phyloP scores from a whole-genome alignment of 331 rosid genomes.

The Rhamnella rubrinervis region DNA sequence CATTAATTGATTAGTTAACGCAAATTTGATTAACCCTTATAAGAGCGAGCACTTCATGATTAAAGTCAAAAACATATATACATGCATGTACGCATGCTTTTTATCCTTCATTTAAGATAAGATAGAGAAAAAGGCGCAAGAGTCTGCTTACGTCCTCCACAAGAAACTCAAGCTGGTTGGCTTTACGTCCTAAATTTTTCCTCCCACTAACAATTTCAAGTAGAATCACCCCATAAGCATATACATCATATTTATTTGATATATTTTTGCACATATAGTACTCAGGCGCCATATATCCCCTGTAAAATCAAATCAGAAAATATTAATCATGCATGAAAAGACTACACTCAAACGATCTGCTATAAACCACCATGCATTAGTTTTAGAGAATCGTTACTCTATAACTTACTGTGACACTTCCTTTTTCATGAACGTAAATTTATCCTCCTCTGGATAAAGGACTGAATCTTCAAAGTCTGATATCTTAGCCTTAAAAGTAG shows the following conservation, averaged over 20 bases:
- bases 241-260: constrained; percentile 7
- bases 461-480: constrained; percentile 15
- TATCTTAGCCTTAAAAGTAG: not conserved
- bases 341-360: no score
- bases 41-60: no score
- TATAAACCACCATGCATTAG: no score
- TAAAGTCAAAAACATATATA: no score
- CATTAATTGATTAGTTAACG: not conserved
- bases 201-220: constrained; percentile 13
- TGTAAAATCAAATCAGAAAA: not conserved
- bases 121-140: not conserved
- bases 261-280: not conserved
- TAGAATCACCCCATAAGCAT: constrained; percentile 10
- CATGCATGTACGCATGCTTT: no score
- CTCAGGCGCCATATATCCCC: constrained; percentile 5
- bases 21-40: no score
- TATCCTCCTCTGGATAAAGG: not conserved
- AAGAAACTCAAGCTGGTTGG: constrained; percentile 1
- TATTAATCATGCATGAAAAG: no score
- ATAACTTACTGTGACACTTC: constrained; percentile 13
- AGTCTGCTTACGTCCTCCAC: constrained; percentile 8
- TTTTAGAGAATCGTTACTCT: no score
- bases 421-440: not conserved
- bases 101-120: not conserved
- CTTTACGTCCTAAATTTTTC: not conserved